Conservation (phyloP, 140 eudicot genomes). For the Flaveria floridana region DNA sequence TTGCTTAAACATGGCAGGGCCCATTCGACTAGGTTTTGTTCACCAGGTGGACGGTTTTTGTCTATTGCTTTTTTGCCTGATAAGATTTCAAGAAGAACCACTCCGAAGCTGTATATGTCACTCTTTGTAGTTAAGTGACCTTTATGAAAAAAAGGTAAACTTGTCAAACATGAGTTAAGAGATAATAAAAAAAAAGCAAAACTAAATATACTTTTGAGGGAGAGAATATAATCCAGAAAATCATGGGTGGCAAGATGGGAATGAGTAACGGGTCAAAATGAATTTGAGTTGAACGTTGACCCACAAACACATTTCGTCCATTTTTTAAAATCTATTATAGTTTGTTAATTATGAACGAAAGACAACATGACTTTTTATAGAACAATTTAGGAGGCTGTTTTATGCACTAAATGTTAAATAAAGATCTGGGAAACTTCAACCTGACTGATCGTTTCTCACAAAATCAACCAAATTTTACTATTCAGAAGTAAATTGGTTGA, state of each 20-base stretch:
- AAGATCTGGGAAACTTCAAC: too few relatives aligned
- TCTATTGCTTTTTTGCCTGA: slow-evolving; percentile 85
- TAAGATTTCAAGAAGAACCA: slow-evolving; percentile 71
- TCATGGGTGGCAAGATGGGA: not conserved
- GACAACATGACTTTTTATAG: not conserved
- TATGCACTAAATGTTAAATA: not conserved
- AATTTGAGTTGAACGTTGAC: not conserved
- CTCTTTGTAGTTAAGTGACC: slow-evolving; percentile 86
- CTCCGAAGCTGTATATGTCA: slow-evolving; percentile 86
- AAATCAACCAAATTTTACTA: not conserved
- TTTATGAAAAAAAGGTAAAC: slow-evolving; percentile 25
- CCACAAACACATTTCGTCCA: not conserved
- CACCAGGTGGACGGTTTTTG: slow-evolving; percentile 73
- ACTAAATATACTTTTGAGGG: not conserved
- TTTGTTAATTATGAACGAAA: not conserved
- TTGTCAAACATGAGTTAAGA: not conserved
- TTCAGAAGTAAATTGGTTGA: not conserved
- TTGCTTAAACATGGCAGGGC: slow-evolving; percentile 69
- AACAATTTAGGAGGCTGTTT: not conserved
- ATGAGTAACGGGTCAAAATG: not conserved
- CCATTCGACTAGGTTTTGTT: slow-evolving; percentile 80
- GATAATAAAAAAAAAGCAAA: not conserved
- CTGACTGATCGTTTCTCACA: not conserved
- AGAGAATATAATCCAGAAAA: not conserved
- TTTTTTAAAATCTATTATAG: not conserved